Evolutionary conservation across 2,329 filamentous ascomycete species (phyloP), one percentile per base, ranked within the genome.

Genomic region (Xylariaceae sp.): DNA sequence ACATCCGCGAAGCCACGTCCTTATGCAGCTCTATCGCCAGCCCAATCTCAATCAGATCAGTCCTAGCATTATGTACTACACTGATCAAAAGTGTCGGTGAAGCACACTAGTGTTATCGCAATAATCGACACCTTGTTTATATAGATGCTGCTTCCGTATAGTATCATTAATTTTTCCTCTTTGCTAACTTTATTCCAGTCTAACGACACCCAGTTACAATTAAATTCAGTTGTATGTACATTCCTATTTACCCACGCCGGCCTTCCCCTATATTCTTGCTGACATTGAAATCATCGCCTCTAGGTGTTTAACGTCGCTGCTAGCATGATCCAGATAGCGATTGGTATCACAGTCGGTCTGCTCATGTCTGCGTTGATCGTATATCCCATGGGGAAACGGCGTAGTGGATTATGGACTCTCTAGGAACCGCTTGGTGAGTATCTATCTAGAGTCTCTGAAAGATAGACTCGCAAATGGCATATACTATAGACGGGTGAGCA

Each of bases 291-390:
- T n/a, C 15, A 8, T 20, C 23, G 3, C 27, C 5, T 27, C 6
- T 46, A 64, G 62, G 58, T 64, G 13, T 82, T 84, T 56, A 79
- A 77, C 7, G 79, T 85, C 4, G 70, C 83, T 23, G 75, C 81
- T 32, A 81, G 78, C 53, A 82, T 85, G 48, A 79, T 86, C 16
- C 81, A 86, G 64, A 79, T 85, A 1, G 80, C 82, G 5, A 83
- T 85, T 50, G 81, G 82, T 29, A 82, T 85, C 53, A 83, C 81
- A n/a, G 82, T 85, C 2, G 83, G 83, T 10, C 62, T 86, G 21
- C 83, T 81, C 54, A 71, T 84, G 63, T 82, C 81, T 48, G 80
- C 80, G 6, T 64, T 83, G 39, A 73, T 83, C 50, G 76, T 83
- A 11, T 83, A 83, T 62, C 81, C 81, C 0, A 67, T 83, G 27